Evolutionary conservation across 129 eudicot genomes (phyloP), one percentile per base, ranked within the genome.

Genomic region (Rutidosis leptorrhynchoides): DNA sequence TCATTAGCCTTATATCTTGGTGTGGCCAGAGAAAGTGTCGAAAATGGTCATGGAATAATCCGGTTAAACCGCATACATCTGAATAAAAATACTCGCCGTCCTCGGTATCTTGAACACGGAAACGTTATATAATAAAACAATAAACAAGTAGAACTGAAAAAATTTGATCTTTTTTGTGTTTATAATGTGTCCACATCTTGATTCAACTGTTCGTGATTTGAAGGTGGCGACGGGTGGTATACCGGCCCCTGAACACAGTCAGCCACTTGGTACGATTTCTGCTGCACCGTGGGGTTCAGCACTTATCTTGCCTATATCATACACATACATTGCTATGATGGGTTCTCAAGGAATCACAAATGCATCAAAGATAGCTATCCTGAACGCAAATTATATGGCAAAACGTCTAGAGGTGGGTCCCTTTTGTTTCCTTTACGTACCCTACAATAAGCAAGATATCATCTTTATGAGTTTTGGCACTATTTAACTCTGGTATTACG

Each of bases 241-340:
- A 77, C 98, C 98, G 1, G 85, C 87, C 58, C 90, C 99, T 15
- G 92, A 88, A 6, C 35, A 66, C 79, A 8, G 54, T 30, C 32
- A 86, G 73, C 99, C 99, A n/a, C 96, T 93, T 58, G 99, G 99
- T 81, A 78, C 95, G 30, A 93, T 93, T 45, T 77, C 99, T 28
- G 99, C 99, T 17, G 99, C 99, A 35, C 99, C 99, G 27, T 93
- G 99, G 99, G 99, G 99, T 29, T 93, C 99, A 26, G 96, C 99
- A 6, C 95, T 93, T 57, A 93, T 93, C 77, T 84, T 93, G 83
- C 99, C 99, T 19, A 93, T 93, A 21, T 93, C 99, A 54, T 93
- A 93, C 64, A 86, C 99, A 66, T 93, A 93, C 90, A 93, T 93
- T 70, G 87, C 95, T 78, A 93, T 93, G 99, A 93, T 93, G 99